Evolutionary conservation across 1,139 yeast species (phyloP), one percentile per base, ranked within the genome.

Genomic region (Pneumocystis canis): DNA sequence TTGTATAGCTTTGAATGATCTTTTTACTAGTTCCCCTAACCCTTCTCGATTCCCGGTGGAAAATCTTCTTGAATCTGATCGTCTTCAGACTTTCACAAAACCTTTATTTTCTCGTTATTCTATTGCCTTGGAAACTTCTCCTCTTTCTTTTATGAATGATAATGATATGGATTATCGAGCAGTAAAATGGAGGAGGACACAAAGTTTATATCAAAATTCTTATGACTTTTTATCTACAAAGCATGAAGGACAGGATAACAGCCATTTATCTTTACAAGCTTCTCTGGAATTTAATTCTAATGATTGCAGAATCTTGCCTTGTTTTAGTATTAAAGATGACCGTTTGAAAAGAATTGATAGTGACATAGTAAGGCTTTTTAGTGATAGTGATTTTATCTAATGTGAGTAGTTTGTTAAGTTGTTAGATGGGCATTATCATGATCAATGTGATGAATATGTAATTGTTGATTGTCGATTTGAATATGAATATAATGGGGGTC

Each of bases 401-500:
- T n/a, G 25, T 25, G 3, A 11, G 25, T 47, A 47, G 54, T 25
- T 47, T 47, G 54, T 47, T 14, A 79, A 79, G 58, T 80, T 90
- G 57, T 73, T 89, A 54, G 81, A 80, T 65, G 87, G 89, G 58
- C 72, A 77, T 18, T 81, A 80, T 72, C 68, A 73, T 20, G 75
- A 79, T 39, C 77, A 77, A 61, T 90, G 85, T 71, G 84, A 84
- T 67, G 82, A 83, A 54, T 77, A 81, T 61, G 70, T 82, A 6
- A 76, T 92, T 41, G 78, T 94, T 16, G 98, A 92, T 74, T 89
- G 97, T 72, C 81, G 98, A 61, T 92, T 92, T 71, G 89, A 85
- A 69, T 92, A 92, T 75, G 98, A 92, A 74, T 94, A 76, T 73
- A 79, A 81, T 54, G 97, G 98, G 33, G 98, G 98, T 39, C 98